Evolutionary conservation across 2,329 filamentous ascomycete genomes (phyloP).

Genomic region (Cladosporium velox): DNA sequence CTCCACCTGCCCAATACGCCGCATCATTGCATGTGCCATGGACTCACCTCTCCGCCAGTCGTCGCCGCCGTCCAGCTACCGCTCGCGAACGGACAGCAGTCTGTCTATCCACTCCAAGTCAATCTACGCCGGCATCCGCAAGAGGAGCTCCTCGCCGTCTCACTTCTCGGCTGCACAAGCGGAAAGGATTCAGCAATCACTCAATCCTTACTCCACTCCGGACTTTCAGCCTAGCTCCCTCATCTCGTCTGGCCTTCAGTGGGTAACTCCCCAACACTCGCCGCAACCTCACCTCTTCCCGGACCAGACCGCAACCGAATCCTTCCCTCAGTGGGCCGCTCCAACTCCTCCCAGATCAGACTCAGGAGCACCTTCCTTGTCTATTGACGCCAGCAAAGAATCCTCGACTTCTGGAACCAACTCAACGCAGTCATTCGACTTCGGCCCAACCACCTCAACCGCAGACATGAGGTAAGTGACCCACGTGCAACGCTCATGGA

Average conservation of each 20-base stretch:
- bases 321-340: slow-evolving; percentile 36
- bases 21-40: slow-evolving; percentile 16
- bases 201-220: slow-evolving; percentile 13
- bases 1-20: neutral
- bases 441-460: slow-evolving; percentile 32
- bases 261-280: slow-evolving; percentile 37
- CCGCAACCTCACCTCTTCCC: slow-evolving; percentile 35
- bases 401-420: slow-evolving; percentile 28
- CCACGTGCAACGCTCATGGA: too few species aligned
- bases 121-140: slow-evolving; percentile 16
- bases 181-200: slow-evolving; percentile 16
- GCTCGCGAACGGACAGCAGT: slow-evolving; percentile 20
- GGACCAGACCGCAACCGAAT: slow-evolving; percentile 29
- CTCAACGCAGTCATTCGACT: slow-evolving; percentile 29
- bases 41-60: slow-evolving; percentile 21
- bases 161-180: slow-evolving; percentile 19
- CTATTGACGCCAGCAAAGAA: slow-evolving; percentile 34
- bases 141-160: slow-evolving; percentile 20
- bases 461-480: slow-evolving; percentile 39
- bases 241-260: slow-evolving; percentile 27
- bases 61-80: slow-evolving; percentile 13
- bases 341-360: slow-evolving; percentile 39
- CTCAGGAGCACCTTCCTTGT: slow-evolving; percentile 35
- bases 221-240: slow-evolving; percentile 18
- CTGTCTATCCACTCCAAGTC: slow-evolving; percentile 19